Evolutionary conservation across 768 basidiomycete species (phyloP), one percentile per base, ranked within the genome.

Genomic region (Leccinellum rugosiceps): DNA sequence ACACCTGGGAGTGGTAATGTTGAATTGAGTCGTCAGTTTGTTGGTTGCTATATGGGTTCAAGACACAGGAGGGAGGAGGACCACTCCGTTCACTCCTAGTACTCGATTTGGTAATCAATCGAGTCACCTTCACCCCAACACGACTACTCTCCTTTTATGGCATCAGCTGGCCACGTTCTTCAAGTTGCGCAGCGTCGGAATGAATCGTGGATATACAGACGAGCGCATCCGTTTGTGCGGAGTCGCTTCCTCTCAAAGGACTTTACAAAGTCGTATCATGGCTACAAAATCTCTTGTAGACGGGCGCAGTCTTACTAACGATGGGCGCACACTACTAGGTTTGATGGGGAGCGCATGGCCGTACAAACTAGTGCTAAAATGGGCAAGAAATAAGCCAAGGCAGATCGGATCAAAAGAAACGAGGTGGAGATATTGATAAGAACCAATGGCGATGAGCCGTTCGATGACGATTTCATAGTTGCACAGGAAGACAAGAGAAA

Each of bases 21-120:
- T 15, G n/a, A 45, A 35, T 50, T 64, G 57, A 11, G 21, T 45
- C 9, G 65, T 59, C 6, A 7, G 48, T 31, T 50, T 21, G 32
- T 13, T 17, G 28, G 62, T 60, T 66, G 67, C 59, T 62, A 67
- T 68, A 43, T 41, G 52, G 17, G 57, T 58, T 51, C 14, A 51
- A 51, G 61, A 60, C 53, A 64, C 68, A 69, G 69, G 69, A 70
- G 69, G 56, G 19, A 58, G 41, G 56, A 58, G 32, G 49, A 48
- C 52, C 23, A 21, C 47, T 43, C 31, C 46, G 38, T 41, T 49
- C 32, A 46, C 52, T 8, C 15, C 28, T 19, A 19, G n/a, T 56
- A 4, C 66, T 57, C 10, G 32, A 63, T 66, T 54, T 44, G 55
- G 63, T 41, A 50, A 31, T 31, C 14, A 23, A 48, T 34, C 62